phyloP scores from a whole-genome alignment of 257 asterid genomes.

The Rauvolfia tetraphylla region DNA sequence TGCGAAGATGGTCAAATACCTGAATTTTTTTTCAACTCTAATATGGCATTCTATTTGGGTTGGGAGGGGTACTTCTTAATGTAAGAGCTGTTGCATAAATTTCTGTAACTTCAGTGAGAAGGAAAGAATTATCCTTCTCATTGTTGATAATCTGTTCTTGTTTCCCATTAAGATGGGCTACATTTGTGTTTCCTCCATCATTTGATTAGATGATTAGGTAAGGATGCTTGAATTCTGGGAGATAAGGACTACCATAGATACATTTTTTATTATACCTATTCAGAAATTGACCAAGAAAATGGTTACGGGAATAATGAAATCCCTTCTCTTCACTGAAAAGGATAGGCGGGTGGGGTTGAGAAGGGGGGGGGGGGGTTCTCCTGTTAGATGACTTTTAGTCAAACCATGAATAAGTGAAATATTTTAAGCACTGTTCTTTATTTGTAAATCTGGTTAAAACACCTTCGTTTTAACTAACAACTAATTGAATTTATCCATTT shows the following conservation, averaged over 20 bases:
- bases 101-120: neutral
- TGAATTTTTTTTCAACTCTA: neutral
- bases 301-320: neutral
- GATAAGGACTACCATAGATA: neutral
- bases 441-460: slow-evolving; percentile 2
- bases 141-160: neutral
- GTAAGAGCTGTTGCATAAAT: neutral
- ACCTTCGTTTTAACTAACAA: neutral
- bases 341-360: neutral
- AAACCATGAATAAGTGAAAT: neutral
- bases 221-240: neutral
- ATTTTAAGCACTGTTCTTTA: neutral
- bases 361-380: neutral
- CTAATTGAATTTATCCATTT: neutral
- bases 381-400: neutral
- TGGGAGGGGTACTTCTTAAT: neutral
- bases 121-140: neutral
- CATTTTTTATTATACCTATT: neutral
- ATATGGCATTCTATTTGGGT: neutral
- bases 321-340: neutral
- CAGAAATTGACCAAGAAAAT: neutral
- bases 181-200: neutral
- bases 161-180: neutral
- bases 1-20: neutral
- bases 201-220: neutral